Evolutionary conservation across 1,284 basidiomycete species (phyloP).

Genomic region (Porodaedalea pini): DNA sequence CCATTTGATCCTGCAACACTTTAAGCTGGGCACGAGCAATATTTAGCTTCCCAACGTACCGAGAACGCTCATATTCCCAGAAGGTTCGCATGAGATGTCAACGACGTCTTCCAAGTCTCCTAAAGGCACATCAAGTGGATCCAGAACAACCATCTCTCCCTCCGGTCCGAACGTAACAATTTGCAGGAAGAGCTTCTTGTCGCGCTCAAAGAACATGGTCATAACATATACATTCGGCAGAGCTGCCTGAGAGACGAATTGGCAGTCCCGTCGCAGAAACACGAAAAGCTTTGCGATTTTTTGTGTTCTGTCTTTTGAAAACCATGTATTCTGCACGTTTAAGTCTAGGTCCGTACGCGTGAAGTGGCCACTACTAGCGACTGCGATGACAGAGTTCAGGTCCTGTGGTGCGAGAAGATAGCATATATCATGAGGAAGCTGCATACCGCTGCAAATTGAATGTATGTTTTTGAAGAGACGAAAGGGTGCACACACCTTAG

Average conservation of each 20-base stretch:
- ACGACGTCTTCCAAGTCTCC: constrained; percentile 25
- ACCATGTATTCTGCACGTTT: constrained; percentile 33
- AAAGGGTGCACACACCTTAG: constrained; percentile 40
- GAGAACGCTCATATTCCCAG: constrained; percentile 49
- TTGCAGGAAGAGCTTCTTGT: constrained; percentile 14
- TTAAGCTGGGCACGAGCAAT: background rate
- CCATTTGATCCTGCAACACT: constrained; percentile 6
- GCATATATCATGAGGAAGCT: constrained; percentile 1
- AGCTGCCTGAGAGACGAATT: constrained; percentile 39
- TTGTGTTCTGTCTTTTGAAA: constrained; percentile 29
- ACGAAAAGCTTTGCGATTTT: constrained; percentile 42
- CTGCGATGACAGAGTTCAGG: constrained; percentile 30
- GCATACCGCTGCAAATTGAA: background rate
- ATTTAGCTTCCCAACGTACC: constrained; percentile 33
- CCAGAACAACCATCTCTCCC: constrained; percentile 3
- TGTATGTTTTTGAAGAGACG: constrained; percentile 11
- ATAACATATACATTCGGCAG: constrained; percentile 33
- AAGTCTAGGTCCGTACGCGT: constrained; percentile 42
- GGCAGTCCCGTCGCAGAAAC: constrained; percentile 40
- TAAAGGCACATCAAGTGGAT: constrained; percentile 22
- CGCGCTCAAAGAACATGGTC: constrained; percentile 27
- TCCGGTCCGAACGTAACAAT: constrained; percentile 10
- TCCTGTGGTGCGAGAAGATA: background rate
- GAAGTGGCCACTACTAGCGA: constrained; percentile 45
- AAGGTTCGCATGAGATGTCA: constrained; percentile 43